Conservation (phyloP, 345 rosid genomes). For the Populus deltoides region DNA sequence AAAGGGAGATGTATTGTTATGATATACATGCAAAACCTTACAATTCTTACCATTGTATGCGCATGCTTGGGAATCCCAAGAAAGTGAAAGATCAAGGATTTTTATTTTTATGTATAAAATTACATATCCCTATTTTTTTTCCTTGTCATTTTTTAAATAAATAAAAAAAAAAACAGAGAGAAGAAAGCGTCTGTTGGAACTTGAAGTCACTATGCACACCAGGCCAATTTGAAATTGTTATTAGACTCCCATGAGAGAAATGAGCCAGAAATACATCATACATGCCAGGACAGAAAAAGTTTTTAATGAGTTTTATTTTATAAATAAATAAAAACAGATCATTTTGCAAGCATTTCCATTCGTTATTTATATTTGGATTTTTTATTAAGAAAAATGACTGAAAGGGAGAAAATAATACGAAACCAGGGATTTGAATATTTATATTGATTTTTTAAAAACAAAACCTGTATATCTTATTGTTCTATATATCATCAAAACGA, state of each 20-base stretch:
- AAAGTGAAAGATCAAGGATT: slow-evolving; percentile 36
- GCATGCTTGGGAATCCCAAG: slow-evolving; percentile 64
- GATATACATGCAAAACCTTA: slow-evolving; percentile 17
- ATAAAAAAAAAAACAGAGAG: neutral
- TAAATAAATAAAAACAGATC: too few species aligned
- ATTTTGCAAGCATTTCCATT: neutral
- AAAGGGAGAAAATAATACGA: neutral
- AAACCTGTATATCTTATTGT: neutral
- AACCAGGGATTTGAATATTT: slow-evolving; percentile 3
- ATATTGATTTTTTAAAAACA: neutral
- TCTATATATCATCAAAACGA: neutral
- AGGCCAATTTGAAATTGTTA: neutral
- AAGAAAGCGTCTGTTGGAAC: slow-evolving; percentile 29
- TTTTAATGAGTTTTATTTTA: neutral
- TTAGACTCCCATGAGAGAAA: neutral
- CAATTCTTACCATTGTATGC: slow-evolving; percentile 23
- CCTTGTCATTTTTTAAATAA: neutral
- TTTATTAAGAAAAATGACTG: too few species aligned
- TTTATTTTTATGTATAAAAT: neutral
- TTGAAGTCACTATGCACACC: slow-evolving; percentile 27
- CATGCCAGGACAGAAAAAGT: neutral
- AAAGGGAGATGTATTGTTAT: slow-evolving; percentile 19
- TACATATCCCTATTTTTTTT: neutral
- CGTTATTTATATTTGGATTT: neutral
- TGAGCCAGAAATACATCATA: neutral